phyloP scores from a whole-genome alignment of 1,139 yeast species.

The Geotrichum histeridarum region DNA sequence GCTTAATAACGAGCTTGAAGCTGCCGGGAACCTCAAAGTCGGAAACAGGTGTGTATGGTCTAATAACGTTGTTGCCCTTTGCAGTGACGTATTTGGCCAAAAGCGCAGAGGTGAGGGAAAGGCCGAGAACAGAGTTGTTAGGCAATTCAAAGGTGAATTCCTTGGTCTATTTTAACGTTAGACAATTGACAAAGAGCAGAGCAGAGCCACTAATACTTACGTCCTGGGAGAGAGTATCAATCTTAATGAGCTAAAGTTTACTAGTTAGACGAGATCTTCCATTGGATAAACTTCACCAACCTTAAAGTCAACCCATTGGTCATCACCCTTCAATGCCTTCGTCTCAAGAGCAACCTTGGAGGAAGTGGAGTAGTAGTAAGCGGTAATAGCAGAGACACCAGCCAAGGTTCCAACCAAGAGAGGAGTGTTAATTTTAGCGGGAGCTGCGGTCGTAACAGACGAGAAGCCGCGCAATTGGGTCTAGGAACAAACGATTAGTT shows the following conservation, averaged over 20 bases:
- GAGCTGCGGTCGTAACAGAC: not conserved
- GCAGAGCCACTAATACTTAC: conserved; percentile 17
- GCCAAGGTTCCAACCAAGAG: conserved; percentile 3
- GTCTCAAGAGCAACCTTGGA: conserved; percentile 10
- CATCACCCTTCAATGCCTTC: conserved; percentile 16
- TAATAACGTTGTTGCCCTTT: conserved; percentile 81
- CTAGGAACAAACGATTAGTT: not conserved
- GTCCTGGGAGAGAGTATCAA: conserved; percentile 49
- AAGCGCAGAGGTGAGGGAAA: conserved; percentile 73
- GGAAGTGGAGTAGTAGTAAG: conserved; percentile 8
- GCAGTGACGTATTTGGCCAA: conserved; percentile 69
- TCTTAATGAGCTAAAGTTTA: conserved; percentile 45
- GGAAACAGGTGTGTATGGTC: conserved; percentile 94
- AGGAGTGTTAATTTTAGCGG: not conserved
- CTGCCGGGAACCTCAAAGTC: conserved; percentile 66
- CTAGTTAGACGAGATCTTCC: no score
- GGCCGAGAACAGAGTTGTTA: conserved; percentile 67
- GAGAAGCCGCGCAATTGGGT: not conserved
- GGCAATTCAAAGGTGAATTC: conserved; percentile 70
- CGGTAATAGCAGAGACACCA: conserved; percentile 4
- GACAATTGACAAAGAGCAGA: not conserved
- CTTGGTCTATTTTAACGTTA: conserved; percentile 48
- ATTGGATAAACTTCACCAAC: not conserved
- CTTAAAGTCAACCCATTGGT: conserved; percentile 17
- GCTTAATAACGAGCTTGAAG: conserved; percentile 77